Evolutionary conservation across 202 grass and related monocot genomes (phyloP).

Genomic region (Digitaria exilis): DNA sequence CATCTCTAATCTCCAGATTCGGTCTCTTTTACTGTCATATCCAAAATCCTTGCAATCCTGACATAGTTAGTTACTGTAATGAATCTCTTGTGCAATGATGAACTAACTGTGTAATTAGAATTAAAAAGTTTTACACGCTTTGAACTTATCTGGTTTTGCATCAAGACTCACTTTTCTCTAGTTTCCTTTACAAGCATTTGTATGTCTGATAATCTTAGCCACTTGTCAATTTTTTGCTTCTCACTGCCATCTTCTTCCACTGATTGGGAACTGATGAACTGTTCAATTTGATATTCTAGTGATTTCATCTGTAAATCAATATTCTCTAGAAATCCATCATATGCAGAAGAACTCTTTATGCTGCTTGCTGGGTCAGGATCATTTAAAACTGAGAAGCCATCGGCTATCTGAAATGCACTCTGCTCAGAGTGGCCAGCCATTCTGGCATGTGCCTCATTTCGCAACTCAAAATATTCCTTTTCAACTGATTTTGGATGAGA

Average conservation of each 20-base stretch:
- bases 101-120: conserved; percentile 14
- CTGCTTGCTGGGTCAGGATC: conserved; percentile 18
- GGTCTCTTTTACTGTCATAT: conserved; percentile 39
- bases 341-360: conserved; percentile 31
- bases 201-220: conserved; percentile 59
- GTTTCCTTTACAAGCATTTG: conserved; percentile 71
- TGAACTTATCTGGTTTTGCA: neutral
- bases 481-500: conserved; percentile 17
- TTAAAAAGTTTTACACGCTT: neutral
- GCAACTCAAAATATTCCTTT: conserved; percentile 9
- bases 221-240: conserved; percentile 32
- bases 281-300: conserved; percentile 68
- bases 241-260: conserved; percentile 38
- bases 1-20: conserved; percentile 43
- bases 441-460: conserved; percentile 6
- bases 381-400: conserved; percentile 30
- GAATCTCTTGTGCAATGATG: conserved; percentile 6
- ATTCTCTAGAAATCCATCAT: conserved; percentile 60
- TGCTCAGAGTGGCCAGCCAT: conserved; percentile 6
- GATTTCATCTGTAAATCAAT: conserved; percentile 61
- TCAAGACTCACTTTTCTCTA: conserved; percentile 75
- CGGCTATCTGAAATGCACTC: conserved; percentile 24
- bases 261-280: conserved; percentile 53
- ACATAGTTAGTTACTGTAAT: conserved; percentile 26
- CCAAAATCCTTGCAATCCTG: conserved; percentile 69